Evolutionary conservation across 257 asterid genomes (phyloP).

Genomic region (Nicotiana paniculata): DNA sequence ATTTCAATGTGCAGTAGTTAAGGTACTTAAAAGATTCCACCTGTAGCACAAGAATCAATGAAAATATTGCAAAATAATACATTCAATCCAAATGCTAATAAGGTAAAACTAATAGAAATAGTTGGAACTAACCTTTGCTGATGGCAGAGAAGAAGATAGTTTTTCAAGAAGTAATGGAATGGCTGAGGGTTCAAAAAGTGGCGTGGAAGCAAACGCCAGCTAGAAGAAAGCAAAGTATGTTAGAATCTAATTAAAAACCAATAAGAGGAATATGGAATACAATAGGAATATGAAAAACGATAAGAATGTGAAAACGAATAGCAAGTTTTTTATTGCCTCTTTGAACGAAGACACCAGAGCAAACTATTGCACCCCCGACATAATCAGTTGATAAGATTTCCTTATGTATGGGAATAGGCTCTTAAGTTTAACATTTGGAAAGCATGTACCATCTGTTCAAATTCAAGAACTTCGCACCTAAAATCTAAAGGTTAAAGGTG

Average conservation of each 20-base stretch:
- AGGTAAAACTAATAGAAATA: slow-evolving; percentile 3
- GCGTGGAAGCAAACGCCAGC: slow-evolving; percentile 88
- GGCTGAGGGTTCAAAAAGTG: slow-evolving; percentile 69
- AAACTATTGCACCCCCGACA: not conserved
- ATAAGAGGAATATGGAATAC: not conserved
- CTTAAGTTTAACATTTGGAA: not conserved
- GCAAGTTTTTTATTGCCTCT: not conserved
- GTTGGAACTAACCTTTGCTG: slow-evolving; percentile 65
- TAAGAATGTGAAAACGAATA: not conserved
- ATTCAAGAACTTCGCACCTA: not conserved
- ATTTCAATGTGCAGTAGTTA: slow-evolving; percentile 56
- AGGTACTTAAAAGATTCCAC: slow-evolving; percentile 83
- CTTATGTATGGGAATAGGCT: not conserved
- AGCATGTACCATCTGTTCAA: not conserved
- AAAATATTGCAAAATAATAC: slow-evolving; percentile 8
- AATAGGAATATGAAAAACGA: not conserved
- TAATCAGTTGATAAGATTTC: not conserved
- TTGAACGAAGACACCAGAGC: not conserved
- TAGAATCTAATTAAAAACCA: slow-evolving; percentile 14
- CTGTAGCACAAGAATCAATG: slow-evolving; percentile 32
- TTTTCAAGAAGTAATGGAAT: slow-evolving; percentile 84
- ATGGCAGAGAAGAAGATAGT: slow-evolving; percentile 75
- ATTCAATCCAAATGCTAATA: slow-evolving; percentile 8
- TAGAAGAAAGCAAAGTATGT: slow-evolving; percentile 38
- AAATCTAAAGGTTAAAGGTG: not conserved